Evolutionary conservation across 2,329 filamentous ascomycete species (phyloP).

Genomic region (Fusarium newnesense): DNA sequence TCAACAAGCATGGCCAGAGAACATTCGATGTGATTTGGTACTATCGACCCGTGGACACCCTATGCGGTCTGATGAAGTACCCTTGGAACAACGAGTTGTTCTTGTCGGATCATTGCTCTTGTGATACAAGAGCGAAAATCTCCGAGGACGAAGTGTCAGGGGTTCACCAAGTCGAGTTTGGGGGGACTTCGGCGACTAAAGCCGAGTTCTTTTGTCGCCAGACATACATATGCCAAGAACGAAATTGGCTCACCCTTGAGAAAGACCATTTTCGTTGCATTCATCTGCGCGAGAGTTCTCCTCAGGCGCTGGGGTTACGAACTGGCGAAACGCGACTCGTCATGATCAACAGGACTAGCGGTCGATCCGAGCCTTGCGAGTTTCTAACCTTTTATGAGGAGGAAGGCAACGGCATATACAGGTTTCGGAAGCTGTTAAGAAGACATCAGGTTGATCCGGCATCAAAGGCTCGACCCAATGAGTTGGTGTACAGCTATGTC

Average conservation of each 20-base stretch:
- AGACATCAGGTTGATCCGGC: constrained; percentile 54
- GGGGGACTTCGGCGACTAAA: constrained; percentile 57
- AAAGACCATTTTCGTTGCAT: constrained; percentile 65
- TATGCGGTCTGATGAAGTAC: constrained; percentile 74
- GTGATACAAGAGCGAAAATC: constrained; percentile 60
- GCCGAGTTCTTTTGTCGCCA: constrained; percentile 76
- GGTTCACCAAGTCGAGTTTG: constrained; percentile 68
- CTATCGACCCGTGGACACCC: constrained; percentile 76
- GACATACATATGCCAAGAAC: constrained; percentile 69
- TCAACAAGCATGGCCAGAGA: constrained; percentile 47
- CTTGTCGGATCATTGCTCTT: constrained; percentile 80
- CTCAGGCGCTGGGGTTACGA: constrained; percentile 48
- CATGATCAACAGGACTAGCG: constrained; percentile 42
- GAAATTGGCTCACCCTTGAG: constrained; percentile 70
- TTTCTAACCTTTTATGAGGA: constrained; percentile 54
- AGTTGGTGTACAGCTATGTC: constrained; percentile 65
- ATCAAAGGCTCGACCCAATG: constrained; percentile 59
- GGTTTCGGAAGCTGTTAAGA: constrained; percentile 65
- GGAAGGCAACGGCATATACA: constrained; percentile 35
- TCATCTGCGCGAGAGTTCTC: constrained; percentile 45
- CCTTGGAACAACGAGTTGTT: constrained; percentile 80
- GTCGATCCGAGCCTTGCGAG: constrained; percentile 69
- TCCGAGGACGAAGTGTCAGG: constrained; percentile 65
- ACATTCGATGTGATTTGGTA: constrained; percentile 78
- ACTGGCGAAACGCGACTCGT: constrained; percentile 71